These are phyloP conservation scores for Urochloa ruziziensis DNA, from an alignment of 176 grass and related monocot genomes.

Conservation along the genomic window DNA sequence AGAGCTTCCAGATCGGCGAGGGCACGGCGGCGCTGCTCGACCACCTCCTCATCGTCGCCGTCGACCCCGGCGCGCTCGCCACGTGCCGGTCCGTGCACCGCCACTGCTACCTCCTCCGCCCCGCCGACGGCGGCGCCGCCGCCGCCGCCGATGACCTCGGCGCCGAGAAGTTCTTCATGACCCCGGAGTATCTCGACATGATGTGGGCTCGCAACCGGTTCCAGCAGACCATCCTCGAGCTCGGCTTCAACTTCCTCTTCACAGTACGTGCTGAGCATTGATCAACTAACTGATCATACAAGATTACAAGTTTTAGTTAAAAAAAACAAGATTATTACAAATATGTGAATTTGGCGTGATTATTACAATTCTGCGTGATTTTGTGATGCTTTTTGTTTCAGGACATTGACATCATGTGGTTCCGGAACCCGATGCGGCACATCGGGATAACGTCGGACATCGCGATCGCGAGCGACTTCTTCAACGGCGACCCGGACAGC, in stretches of 20 bases:
- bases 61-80: slow-evolving; percentile 47
- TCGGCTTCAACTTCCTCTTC: slow-evolving; percentile 87
- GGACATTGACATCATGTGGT: slow-evolving; percentile 89
- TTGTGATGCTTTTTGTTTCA: slow-evolving; percentile 11
- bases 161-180: slow-evolving; percentile 69
- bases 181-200: slow-evolving; percentile 76
- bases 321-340: too few species aligned
- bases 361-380: too few species aligned
- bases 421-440: slow-evolving; percentile 71
- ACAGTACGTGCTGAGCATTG: too few species aligned
- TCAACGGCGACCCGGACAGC: slow-evolving; percentile 54
- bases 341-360: too few species aligned
- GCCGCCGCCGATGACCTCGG: slow-evolving; percentile 46
- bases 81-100: slow-evolving; percentile 56
- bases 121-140: background rate
- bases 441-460: slow-evolving; percentile 74
- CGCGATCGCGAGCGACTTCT: slow-evolving; percentile 62
- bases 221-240: slow-evolving; percentile 70
- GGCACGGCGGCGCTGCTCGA: slow-evolving; percentile 52
- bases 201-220: slow-evolving; percentile 73
- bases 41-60: slow-evolving; percentile 61
- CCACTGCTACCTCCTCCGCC: slow-evolving; percentile 56
- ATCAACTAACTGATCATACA: too few species aligned
- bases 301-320: too few species aligned
- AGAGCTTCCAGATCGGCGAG: slow-evolving; percentile 64